Evolutionary conservation across 345 rosid species (phyloP), one percentile per base, ranked within the genome.

Genomic region (Eucalyptus polybractea): DNA sequence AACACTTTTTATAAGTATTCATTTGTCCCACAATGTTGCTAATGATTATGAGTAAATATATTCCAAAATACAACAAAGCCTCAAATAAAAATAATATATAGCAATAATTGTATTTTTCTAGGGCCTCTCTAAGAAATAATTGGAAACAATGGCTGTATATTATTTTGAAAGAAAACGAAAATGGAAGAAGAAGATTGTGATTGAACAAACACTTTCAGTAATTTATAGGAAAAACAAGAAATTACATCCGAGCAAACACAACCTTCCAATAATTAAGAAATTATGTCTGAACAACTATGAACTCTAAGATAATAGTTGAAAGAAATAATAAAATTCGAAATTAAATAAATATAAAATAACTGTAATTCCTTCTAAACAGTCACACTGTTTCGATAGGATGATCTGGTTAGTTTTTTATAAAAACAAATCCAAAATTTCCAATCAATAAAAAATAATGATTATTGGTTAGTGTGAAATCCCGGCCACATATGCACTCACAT

Each of bases 301-400:
- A 53, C 58, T 53, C 2, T 7, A 0, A 53, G 4, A 53, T 53
- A 53, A 53, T 3, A 0, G 0, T 53, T 53, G 58, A 53, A 53
- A 53, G 24, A 53, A 53, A 21, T 53, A 53, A 21, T 53, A 4
- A 53, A 53, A 53, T 53, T 53, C 58, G 0, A 53, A 53, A 53
- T 7, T 21, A 53, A 2, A 21, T 21, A 21, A 53, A 19, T 7
- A 53, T 7, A 53, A 7, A 53, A 53, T 51, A 19, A 53, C 0
- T 0, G 1, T 53, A 53, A 19, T 0, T 53, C 0, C 1, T 0
- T 51, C 0, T 7, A 1, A 53, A 19, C 0, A 19, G 5, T 19
- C 0, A 0, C 0, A 53, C 0, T 53, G 10, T 53, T 53, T 53
- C 0, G 0, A 53, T 0, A 0, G 24, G 24, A 53, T 0, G 10